Evolutionary conservation across 2,329 filamentous ascomycete genomes (phyloP).

Genomic region (Cladophialophora psammophila): DNA sequence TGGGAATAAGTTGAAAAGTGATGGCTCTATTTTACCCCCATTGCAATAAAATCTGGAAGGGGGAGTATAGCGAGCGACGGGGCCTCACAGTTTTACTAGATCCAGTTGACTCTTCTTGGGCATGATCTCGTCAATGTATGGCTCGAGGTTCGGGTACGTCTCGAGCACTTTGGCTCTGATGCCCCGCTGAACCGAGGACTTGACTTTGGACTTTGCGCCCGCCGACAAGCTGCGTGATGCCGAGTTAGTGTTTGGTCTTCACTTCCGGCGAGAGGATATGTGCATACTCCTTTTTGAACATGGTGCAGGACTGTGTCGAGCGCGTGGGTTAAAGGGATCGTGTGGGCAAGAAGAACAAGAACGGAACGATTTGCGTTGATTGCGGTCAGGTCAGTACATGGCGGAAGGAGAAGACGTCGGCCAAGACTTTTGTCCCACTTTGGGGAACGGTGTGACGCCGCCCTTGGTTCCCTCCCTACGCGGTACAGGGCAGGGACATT

Average conservation of each 20-base stretch:
- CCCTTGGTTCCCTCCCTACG: too few relatives aligned
- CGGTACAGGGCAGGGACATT: too few relatives aligned
- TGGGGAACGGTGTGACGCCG: too few relatives aligned
- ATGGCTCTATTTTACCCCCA: neutral
- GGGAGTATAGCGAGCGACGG: constrained; percentile 1
- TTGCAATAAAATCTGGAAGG: neutral
- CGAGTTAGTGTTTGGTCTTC: neutral
- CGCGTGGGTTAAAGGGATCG: neutral
- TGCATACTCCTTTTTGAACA: constrained; percentile 39
- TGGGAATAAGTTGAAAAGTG: neutral
- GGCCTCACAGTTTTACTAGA: constrained; percentile 78
- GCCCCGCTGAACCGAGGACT: constrained; percentile 89
- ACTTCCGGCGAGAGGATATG: neutral
- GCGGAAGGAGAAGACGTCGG: constrained; percentile 3
- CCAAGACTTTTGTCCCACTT: neutral
- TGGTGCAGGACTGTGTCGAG: constrained; percentile 14
- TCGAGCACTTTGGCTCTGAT: constrained; percentile 83
- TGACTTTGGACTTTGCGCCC: constrained; percentile 91
- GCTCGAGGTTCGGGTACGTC: constrained; percentile 83
- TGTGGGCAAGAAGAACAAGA: neutral
- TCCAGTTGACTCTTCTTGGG: constrained; percentile 93
- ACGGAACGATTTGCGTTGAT: neutral
- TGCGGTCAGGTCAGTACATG: neutral
- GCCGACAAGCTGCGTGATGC: constrained; percentile 69
- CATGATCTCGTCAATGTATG: constrained; percentile 90